Conservation (phyloP, 257 asterid genomes). For the Rehmannia glutinosa region DNA sequence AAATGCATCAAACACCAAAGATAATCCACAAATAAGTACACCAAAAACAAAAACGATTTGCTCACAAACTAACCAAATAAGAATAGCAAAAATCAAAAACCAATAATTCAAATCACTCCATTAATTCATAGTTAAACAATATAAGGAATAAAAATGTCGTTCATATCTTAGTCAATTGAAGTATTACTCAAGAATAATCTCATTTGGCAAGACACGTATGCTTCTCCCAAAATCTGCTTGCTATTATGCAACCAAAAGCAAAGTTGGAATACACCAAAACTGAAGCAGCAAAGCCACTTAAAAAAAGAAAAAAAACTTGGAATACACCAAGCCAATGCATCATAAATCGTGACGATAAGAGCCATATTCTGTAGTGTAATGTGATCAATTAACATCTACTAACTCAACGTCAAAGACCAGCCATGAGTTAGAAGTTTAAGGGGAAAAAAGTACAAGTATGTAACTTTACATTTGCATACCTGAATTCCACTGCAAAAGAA, state of each 20-base stretch:
- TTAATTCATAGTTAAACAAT: background rate
- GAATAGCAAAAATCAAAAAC: too few relatives aligned
- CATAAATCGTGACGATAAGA: background rate
- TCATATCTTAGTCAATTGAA: too few relatives aligned
- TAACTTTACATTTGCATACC: too few relatives aligned
- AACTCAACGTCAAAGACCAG: conserved; percentile 88
- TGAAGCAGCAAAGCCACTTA: conserved; percentile 7
- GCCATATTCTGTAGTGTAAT: background rate
- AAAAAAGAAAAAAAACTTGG: too few relatives aligned
- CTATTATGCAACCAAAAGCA: conserved; percentile 1
- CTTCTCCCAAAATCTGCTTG: too few relatives aligned
- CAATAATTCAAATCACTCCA: background rate
- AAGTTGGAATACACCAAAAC: conserved; percentile 17
- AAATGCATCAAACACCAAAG: too few relatives aligned
- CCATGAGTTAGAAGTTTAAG: conserved; percentile 85
- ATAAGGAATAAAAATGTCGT: background rate
- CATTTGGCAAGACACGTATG: too few relatives aligned
- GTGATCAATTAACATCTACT: conserved; percentile 51
- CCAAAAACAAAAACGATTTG: background rate
- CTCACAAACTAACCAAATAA: background rate
- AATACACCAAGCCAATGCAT: too few relatives aligned
- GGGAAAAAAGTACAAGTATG: too few relatives aligned
- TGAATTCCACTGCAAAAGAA: background rate
- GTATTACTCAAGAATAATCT: too few relatives aligned
- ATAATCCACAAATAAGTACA: too few relatives aligned